Percentiles rank a stretch among this genome's conserved stretches.
Conservation (phyloP, 2,329 filamentous ascomycete species). For the Ophiocordyceps camponoti-saundersi region DNA sequence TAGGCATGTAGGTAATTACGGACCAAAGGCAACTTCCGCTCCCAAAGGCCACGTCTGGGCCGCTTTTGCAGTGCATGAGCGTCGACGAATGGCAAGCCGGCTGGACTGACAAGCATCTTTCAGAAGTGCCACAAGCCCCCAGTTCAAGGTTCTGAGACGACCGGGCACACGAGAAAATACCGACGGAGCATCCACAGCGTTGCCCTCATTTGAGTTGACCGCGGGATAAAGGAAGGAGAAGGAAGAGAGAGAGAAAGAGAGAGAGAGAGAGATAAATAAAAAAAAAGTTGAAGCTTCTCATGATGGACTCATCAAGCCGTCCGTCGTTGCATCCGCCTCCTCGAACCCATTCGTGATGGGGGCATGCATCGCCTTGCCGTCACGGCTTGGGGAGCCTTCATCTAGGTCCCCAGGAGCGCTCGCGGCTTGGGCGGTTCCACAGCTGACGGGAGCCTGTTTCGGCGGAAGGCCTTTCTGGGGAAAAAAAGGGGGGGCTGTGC, state of each 20-base stretch:
- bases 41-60: not conserved
- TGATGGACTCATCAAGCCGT: too few species aligned
- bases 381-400: not conserved
- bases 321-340: too few species aligned
- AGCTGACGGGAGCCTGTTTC: not conserved
- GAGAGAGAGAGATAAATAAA: too few species aligned
- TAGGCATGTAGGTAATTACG: not conserved
- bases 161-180: not conserved
- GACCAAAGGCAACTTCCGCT: not conserved
- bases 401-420: not conserved
- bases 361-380: not conserved
- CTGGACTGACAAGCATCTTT: not conserved
- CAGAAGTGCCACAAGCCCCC: not conserved
- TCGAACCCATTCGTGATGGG: too few species aligned
- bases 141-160: not conserved
- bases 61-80: not conserved
- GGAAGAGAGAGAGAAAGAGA: too few species aligned
- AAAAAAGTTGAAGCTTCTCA: too few species aligned
- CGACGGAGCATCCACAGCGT: too few species aligned
- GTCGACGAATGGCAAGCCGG: not conserved
- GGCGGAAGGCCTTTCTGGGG: not conserved
- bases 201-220: too few species aligned
- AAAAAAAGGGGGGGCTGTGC: constrained; percentile 10
- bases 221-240: too few species aligned
- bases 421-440: constrained; percentile 1